Evolutionary conservation across 2,329 filamentous ascomycete genomes (phyloP).

Genomic region (Lachnellula willkommii): DNA sequence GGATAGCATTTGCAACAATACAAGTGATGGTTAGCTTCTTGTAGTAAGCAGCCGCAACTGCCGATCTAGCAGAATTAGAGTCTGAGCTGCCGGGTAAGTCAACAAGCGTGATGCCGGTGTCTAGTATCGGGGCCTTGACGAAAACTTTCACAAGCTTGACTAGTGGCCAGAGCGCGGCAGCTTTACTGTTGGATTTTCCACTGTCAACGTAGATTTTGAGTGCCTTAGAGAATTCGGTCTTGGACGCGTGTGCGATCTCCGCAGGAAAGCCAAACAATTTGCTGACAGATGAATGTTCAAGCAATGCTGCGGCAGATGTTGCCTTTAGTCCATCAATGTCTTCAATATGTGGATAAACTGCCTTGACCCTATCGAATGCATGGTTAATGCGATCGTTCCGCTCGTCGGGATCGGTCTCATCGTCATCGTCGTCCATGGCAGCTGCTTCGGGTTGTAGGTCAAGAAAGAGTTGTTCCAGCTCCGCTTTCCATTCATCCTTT

Average conservation of each 20-base stretch:
- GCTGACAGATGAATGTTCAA: slow-evolving; percentile 1
- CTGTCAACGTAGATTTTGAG: slow-evolving; percentile 18
- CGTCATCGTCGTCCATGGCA: slow-evolving; percentile 25
- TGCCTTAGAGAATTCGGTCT: slow-evolving; percentile 2
- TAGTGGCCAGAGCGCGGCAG: slow-evolving; percentile 36
- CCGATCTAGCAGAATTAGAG: slow-evolving; percentile 40
- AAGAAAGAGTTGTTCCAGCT: slow-evolving; percentile 35
- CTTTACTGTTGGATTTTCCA: slow-evolving; percentile 18
- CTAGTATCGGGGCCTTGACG: slow-evolving; percentile 40
- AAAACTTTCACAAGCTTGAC: slow-evolving; percentile 38
- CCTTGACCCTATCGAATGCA: slow-evolving; percentile 40
- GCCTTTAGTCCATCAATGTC: slow-evolving; percentile 33
- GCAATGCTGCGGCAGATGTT: slow-evolving; percentile 3
- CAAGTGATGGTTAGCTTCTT: slow-evolving; percentile 41
- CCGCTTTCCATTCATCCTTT: slow-evolving; percentile 37
- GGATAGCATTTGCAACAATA: slow-evolving; percentile 43
- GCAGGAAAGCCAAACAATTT: slow-evolving; percentile 8
- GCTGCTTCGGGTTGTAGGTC: slow-evolving; percentile 31
- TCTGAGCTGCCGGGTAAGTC: slow-evolving; percentile 51
- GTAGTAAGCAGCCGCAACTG: slow-evolving; percentile 41
- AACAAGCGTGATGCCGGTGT: slow-evolving; percentile 45
- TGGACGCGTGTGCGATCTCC: neutral
- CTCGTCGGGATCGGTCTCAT: slow-evolving; percentile 31
- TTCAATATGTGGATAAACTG: slow-evolving; percentile 36
- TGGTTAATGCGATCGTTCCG: slow-evolving; percentile 22